Conservation (phyloP, 2,329 filamentous ascomycete species). For the Claviceps sp. region DNA sequence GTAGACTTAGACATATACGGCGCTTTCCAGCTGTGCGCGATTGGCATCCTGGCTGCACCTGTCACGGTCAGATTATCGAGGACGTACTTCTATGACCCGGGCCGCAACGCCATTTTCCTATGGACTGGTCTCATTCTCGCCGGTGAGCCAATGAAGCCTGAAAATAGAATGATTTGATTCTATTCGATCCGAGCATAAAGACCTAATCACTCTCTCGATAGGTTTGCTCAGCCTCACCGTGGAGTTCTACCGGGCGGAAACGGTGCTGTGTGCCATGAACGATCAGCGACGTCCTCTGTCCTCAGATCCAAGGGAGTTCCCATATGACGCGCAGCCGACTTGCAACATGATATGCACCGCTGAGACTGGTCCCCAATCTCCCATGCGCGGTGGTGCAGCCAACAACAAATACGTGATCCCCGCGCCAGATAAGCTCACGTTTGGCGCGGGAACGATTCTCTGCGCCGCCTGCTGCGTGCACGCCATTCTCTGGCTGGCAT, state of each 20-base stretch:
- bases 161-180: not conserved
- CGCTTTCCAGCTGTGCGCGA: slow-evolving; percentile 52
- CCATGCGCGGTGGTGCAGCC: slow-evolving; percentile 38
- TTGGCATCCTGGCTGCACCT: slow-evolving; percentile 51
- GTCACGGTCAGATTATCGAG: slow-evolving; percentile 45
- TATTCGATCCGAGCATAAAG: not conserved
- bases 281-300: slow-evolving; percentile 23
- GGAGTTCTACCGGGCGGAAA: slow-evolving; percentile 45
- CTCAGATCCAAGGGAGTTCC: slow-evolving; percentile 24
- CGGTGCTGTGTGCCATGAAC: slow-evolving; percentile 28
- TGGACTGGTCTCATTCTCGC: slow-evolving; percentile 50
- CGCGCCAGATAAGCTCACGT: slow-evolving; percentile 38
- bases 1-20: slow-evolving; percentile 58
- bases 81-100: slow-evolving; percentile 51
- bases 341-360: slow-evolving; percentile 37
- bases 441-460: slow-evolving; percentile 45
- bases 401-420: slow-evolving; percentile 52
- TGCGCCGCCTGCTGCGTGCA: slow-evolving; percentile 53
- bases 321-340: slow-evolving; percentile 23
- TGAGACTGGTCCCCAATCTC: slow-evolving; percentile 35
- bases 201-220: slow-evolving; percentile 11
- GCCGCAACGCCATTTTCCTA: slow-evolving; percentile 51
- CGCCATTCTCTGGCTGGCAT: slow-evolving; percentile 45
- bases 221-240: slow-evolving; percentile 47
- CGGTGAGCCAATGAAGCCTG: slow-evolving; percentile 24